Percentiles rank a stretch among this genome's conserved stretches.
phyloP scores from a whole-genome alignment of 176 grass and related monocot genomes.

The Elaeis guineensis region DNA sequence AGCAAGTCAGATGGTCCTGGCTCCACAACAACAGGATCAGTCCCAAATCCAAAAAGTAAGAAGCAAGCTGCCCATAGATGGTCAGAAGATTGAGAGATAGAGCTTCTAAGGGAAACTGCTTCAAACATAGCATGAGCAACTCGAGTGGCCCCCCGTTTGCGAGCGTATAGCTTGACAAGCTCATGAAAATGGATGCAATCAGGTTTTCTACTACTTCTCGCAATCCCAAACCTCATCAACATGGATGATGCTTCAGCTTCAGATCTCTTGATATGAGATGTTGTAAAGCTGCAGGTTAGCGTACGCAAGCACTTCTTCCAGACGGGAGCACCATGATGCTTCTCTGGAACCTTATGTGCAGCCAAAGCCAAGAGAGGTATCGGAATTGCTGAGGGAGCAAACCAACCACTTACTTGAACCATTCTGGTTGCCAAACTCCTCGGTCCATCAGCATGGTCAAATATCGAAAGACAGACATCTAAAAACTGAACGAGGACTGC shows the following conservation, averaged over 20 bases:
- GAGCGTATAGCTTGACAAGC: conserved; percentile 74
- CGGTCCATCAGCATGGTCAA: conserved; percentile 91
- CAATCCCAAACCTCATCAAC: conserved; percentile 88
- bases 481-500: conserved; percentile 60
- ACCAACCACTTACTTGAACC: conserved; percentile 86
- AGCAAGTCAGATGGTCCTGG: conserved; percentile 63
- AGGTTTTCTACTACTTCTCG: conserved; percentile 48
- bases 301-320: conserved; percentile 60
- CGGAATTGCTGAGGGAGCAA: conserved; percentile 60
- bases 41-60: conserved; percentile 70
- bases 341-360: conserved; percentile 80
- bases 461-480: conserved; percentile 87
- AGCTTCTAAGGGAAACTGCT: conserved; percentile 75
- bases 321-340: conserved; percentile 40
- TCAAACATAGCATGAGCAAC: conserved; percentile 60
- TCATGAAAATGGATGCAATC: conserved; percentile 77
- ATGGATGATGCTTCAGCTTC: conserved; percentile 88
- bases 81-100: conserved; percentile 58
- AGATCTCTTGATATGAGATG: conserved; percentile 62
- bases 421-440: conserved; percentile 76
- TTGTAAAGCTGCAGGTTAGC: conserved; percentile 44
- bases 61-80: conserved; percentile 92
- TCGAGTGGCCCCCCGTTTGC: conserved; percentile 45
- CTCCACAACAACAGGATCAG: conserved; percentile 66
- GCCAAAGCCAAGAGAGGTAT: conserved; percentile 65